Conservation (phyloP, 257 asterid species). For the Penstemon newberryi region DNA sequence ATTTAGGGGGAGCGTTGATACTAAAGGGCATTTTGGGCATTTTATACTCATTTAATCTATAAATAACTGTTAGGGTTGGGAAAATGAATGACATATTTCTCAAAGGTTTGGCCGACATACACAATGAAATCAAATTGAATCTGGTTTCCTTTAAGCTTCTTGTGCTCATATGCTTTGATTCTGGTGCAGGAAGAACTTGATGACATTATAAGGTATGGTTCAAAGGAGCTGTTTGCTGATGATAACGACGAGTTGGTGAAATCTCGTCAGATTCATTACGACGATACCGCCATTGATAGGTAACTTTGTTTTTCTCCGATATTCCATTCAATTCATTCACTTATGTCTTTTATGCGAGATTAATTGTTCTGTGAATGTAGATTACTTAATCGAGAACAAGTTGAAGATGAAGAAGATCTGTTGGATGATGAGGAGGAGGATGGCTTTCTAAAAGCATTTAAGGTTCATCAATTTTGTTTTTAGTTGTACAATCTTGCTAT, state of each 20-base stretch:
- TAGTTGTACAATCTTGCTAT: constrained; percentile 7
- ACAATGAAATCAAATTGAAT: constrained; percentile 5
- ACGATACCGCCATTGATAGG: constrained; percentile 95
- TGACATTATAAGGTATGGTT: constrained; percentile 92
- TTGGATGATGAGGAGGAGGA: constrained; percentile 93
- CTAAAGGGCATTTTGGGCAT: not conserved
- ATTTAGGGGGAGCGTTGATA: constrained; percentile 4
- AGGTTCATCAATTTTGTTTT: constrained; percentile 49
- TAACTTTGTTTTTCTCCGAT: constrained; percentile 29
- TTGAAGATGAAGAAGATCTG: constrained; percentile 70
- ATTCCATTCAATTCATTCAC: constrained; percentile 11
- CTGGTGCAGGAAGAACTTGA: constrained; percentile 85
- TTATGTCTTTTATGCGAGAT: constrained; percentile 24
- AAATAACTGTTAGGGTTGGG: not conserved
- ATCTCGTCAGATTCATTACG: constrained; percentile 96
- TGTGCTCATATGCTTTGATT: constrained; percentile 30
- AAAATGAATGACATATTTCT: not conserved
- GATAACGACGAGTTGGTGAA: constrained; percentile 86
- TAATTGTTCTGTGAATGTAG: constrained; percentile 37
- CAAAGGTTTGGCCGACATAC: not conserved
- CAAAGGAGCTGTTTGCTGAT: constrained; percentile 94
- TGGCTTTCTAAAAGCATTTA: constrained; percentile 90
- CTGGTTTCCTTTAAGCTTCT: constrained; percentile 19
- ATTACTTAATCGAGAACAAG: constrained; percentile 85
- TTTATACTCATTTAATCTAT: constrained; percentile 12